Percentiles rank a stretch among this genome's conserved stretches.
Conservation (phyloP, 1,284 basidiomycete genomes). For the Hortiboletus rubellus region DNA sequence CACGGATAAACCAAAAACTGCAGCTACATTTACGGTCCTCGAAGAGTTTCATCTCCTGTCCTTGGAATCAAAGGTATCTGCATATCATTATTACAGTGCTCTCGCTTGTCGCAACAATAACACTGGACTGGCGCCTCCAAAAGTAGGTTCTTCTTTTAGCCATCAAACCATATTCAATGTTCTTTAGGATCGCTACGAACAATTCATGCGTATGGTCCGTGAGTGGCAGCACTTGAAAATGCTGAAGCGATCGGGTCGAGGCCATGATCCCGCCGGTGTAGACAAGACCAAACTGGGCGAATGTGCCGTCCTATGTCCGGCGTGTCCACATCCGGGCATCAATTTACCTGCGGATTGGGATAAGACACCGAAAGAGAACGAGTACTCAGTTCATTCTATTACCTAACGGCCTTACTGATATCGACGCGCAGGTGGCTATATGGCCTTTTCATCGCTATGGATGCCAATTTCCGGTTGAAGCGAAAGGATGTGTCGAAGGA, state of each 20-base stretch:
- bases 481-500: conserved; percentile 18
- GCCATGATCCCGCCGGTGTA: not conserved
- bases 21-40: not conserved
- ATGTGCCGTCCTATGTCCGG: not conserved
- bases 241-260: not conserved
- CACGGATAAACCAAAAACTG: not conserved
- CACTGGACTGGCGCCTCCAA: not conserved
- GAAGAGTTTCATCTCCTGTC: not conserved
- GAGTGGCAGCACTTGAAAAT: not conserved
- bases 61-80: not conserved
- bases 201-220: not conserved
- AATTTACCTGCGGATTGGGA: not conserved
- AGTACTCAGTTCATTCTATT: not conserved
- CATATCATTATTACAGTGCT: not conserved
- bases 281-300: not conserved
- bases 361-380: not conserved
- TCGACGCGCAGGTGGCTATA: not conserved
- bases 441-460: not conserved
- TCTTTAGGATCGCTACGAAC: not conserved
- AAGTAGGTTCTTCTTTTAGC: not conserved
- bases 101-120: not conserved
- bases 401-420: too few species aligned
- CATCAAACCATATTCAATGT: too few species aligned
- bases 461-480: conserved; percentile 31
- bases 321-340: not conserved